Conservation (phyloP, 1,284 basidiomycete species). For the Boletellus sp. region DNA sequence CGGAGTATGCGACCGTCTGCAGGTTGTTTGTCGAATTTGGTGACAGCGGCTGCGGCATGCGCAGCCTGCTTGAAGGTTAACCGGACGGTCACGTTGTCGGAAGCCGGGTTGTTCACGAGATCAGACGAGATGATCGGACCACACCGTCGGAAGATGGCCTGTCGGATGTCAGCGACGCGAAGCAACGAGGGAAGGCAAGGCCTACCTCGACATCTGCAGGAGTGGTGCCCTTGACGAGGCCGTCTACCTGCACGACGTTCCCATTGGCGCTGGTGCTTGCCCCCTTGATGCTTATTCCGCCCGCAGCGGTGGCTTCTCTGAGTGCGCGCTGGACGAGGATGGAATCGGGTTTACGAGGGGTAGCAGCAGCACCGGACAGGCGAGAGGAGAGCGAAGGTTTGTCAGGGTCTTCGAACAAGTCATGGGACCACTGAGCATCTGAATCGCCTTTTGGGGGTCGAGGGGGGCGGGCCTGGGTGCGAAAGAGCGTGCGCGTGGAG, state of each 20-base stretch:
- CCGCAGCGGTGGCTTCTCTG: conserved; percentile 44
- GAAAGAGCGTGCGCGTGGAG: conserved; percentile 3
- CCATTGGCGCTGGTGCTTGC: conserved; percentile 51
- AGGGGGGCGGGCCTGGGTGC: conserved; percentile 24
- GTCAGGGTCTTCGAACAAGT: conserved; percentile 61
- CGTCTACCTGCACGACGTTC: conserved; percentile 75
- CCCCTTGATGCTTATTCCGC: conserved; percentile 67
- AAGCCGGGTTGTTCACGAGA: conserved; percentile 36
- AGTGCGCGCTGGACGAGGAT: conserved; percentile 53
- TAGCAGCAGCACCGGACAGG: conserved; percentile 36
- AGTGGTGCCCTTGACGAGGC: conserved; percentile 74
- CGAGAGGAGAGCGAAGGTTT: conserved; percentile 59
- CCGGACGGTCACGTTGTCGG: conserved; percentile 58
- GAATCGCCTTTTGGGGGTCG: conserved; percentile 63
- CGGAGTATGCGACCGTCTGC: conserved; percentile 76
- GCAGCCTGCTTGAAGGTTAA: conserved; percentile 68
- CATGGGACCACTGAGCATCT: conserved; percentile 69
- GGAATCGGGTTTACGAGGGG: conserved; percentile 42
- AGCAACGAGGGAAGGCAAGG: neutral
- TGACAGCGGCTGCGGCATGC: conserved; percentile 65
- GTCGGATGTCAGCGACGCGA: conserved; percentile 1
- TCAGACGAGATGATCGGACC: conserved; percentile 62
- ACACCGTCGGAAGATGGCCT: conserved; percentile 82
- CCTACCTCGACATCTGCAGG: conserved; percentile 75
- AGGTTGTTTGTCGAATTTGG: conserved; percentile 74